Conservation (phyloP, 192 early-diverging fungal genomes). For the Coemansia sp. region DNA sequence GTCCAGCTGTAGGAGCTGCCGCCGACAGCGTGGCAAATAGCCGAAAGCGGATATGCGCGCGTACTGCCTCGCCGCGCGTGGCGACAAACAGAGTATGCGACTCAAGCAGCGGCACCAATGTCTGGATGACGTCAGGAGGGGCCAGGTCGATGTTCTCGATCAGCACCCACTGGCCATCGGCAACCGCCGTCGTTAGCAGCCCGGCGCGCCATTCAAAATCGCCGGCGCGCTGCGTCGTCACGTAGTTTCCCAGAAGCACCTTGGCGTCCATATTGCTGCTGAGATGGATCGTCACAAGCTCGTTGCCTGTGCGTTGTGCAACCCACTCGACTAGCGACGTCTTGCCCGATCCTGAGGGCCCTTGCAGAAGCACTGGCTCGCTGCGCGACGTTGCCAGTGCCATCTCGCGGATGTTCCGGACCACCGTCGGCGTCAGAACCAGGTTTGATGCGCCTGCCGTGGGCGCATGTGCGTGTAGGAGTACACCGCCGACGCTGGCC, state of each 20-base stretch:
- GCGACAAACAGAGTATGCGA: slow-evolving; percentile 87
- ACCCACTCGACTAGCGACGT: slow-evolving; percentile 89
- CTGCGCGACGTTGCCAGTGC: slow-evolving; percentile 85
- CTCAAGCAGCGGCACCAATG: slow-evolving; percentile 91
- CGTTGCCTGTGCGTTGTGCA: slow-evolving; percentile 71
- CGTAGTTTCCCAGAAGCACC: slow-evolving; percentile 92
- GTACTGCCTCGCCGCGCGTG: slow-evolving; percentile 81
- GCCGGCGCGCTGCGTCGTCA: slow-evolving; percentile 87
- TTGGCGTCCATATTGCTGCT: slow-evolving; percentile 97
- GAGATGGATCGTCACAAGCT: slow-evolving; percentile 90
- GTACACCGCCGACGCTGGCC: slow-evolving; percentile 46
- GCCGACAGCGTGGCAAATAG: slow-evolving; percentile 85
- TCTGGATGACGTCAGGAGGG: slow-evolving; percentile 88
- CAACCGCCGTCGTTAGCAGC: slow-evolving; percentile 87
- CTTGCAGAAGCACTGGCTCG: slow-evolving; percentile 84
- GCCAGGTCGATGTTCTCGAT: slow-evolving; percentile 98
- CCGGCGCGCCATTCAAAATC: slow-evolving; percentile 95
- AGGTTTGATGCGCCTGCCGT: slow-evolving; percentile 28
- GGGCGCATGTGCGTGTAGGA: slow-evolving; percentile 37
- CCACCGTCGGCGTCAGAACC: slow-evolving; percentile 77
- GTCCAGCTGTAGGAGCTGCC: slow-evolving; percentile 44
- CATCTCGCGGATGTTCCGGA: slow-evolving; percentile 72
- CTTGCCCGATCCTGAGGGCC: slow-evolving; percentile 84
- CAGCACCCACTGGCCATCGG: slow-evolving; percentile 90
- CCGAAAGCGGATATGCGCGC: slow-evolving; percentile 82